A percentile compares a stretch with the other conserved stretches of the same genome.
These are phyloP conservation scores for Chimonanthus salicifolius DNA, from an alignment of 164 flowering plant genomes.

Conservation along the genomic window DNA sequence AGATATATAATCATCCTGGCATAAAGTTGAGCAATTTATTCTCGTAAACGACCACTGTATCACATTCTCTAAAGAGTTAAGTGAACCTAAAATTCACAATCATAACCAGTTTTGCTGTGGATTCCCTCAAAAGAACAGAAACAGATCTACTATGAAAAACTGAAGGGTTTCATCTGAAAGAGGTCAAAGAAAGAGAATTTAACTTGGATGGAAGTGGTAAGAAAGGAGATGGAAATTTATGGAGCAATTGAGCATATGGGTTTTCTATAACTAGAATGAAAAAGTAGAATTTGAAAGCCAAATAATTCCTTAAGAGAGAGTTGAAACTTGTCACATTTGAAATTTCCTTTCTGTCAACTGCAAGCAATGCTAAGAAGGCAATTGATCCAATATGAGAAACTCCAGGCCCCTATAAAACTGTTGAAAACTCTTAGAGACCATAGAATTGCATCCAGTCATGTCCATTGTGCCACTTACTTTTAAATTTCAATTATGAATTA, in stretches of 20 bases:
- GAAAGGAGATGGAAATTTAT: too few relatives aligned
- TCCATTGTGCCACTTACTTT: not conserved
- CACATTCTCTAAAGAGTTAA: not conserved
- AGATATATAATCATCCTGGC: not conserved
- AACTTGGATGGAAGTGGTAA: too few relatives aligned
- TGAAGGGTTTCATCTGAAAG: too few relatives aligned
- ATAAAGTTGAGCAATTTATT: not conserved
- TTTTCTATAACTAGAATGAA: too few relatives aligned
- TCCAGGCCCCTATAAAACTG: not conserved
- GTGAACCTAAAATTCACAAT: not conserved
- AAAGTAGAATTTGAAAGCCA: not conserved
- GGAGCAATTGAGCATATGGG: too few relatives aligned
- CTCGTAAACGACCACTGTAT: not conserved
- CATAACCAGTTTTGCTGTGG: too few relatives aligned
- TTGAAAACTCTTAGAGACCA: not conserved
- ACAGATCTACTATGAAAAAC: too few relatives aligned
- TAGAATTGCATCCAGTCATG: not conserved
- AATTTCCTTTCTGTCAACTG: not conserved
- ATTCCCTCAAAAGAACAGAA: too few relatives aligned
- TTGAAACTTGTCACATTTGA: not conserved
- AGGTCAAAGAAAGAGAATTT: too few relatives aligned
- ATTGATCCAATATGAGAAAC: not conserved
- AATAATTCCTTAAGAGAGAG: not conserved
- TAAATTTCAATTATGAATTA: too few relatives aligned
- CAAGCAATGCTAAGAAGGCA: not conserved